These are phyloP conservation scores for Quercus dentata DNA, from an alignment of 306 rosid species.

Conservation along the genomic window DNA sequence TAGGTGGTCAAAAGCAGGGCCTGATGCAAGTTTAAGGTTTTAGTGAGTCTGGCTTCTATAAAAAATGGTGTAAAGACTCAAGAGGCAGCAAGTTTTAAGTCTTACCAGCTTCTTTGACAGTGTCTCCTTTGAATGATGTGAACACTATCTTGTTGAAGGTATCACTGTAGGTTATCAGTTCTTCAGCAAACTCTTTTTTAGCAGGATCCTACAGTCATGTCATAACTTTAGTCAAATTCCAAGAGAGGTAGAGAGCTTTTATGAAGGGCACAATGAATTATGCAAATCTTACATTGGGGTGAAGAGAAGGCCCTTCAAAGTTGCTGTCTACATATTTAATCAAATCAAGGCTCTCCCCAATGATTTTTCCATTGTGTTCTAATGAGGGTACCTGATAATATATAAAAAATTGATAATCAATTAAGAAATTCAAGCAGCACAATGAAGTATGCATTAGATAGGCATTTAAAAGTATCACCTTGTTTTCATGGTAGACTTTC, in stretches of 20 bases:
- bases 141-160: conserved; percentile 31
- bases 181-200: conserved; percentile 44
- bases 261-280: background rate
- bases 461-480: conserved; percentile 27
- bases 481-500: conserved; percentile 64
- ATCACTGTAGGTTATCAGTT: conserved; percentile 44
- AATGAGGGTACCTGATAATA: conserved; percentile 59
- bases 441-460: background rate
- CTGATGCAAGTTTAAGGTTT: conserved; percentile 27
- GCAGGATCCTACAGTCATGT: conserved; percentile 48
- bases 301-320: conserved; percentile 57
- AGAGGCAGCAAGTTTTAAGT: background rate
- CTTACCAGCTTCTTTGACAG: conserved; percentile 44
- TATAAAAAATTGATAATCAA: conserved; percentile 2
- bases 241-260: background rate
- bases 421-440: background rate
- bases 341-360: conserved; percentile 89
- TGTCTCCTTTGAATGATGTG: conserved; percentile 38
- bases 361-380: conserved; percentile 79
- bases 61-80: background rate
- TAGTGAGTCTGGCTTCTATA: background rate
- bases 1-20: conserved; percentile 62
- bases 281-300: conserved; percentile 46
- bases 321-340: conserved; percentile 65
- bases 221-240: background rate